Evolutionary conservation across 179 eudicot species (phyloP).

Genomic region (Carnegiea gigantea): DNA sequence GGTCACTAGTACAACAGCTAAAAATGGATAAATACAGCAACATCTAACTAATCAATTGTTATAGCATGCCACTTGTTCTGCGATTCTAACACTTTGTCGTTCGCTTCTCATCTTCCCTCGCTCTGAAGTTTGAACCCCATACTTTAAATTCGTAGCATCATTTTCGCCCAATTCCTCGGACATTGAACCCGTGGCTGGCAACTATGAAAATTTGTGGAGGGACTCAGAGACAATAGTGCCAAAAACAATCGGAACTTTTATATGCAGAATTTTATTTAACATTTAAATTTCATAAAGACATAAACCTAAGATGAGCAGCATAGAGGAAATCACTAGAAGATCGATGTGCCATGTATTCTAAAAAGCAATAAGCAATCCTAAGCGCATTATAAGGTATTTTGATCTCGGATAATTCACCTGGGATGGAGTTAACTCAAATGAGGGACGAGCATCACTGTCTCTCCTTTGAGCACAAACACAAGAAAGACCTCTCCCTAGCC

Average conservation of each 20-base stretch:
- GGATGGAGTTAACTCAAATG: slow-evolving; percentile 79
- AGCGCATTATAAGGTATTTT: background rate
- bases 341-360: background rate
- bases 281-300: background rate
- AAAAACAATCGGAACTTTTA: background rate
- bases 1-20: background rate
- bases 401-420: slow-evolving; percentile 54
- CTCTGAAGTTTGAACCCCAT: background rate
- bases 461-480: slow-evolving; percentile 96
- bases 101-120: background rate
- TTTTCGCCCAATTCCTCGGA: background rate
- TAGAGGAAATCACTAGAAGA: background rate
- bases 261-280: background rate
- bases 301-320: background rate
- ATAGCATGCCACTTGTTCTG: background rate
- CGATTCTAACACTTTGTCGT: background rate
- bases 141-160: too few species aligned
- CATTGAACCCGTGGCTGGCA: background rate
- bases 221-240: background rate
- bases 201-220: background rate
- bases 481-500: slow-evolving; percentile 96
- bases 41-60: background rate
- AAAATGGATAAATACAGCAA: background rate
- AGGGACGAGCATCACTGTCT: slow-evolving; percentile 85
- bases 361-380: background rate